Evolutionary conservation across 176 grass and related monocot species (phyloP).

Genomic region (Poa pratensis): DNA sequence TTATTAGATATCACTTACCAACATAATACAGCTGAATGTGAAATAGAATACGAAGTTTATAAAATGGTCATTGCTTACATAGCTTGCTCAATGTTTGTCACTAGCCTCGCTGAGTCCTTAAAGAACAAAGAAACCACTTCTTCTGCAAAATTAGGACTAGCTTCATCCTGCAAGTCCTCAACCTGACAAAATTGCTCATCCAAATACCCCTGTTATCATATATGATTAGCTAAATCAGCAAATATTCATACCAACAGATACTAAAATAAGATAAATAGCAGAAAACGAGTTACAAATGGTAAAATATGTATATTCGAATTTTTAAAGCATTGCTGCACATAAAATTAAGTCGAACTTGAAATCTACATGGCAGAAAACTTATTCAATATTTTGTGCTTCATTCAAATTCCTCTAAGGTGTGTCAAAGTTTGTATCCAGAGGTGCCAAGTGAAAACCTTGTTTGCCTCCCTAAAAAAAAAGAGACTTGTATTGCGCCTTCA

Average conservation of each 20-base stretch:
- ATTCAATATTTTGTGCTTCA: conserved; percentile 30
- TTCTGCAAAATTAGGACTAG: conserved; percentile 86
- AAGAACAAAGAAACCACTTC: conserved; percentile 92
- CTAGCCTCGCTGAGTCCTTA: conserved; percentile 73
- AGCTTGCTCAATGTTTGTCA: conserved; percentile 83
- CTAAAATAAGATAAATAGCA: neutral
- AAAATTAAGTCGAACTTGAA: conserved; percentile 3
- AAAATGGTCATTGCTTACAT: conserved; percentile 57
- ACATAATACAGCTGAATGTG: neutral
- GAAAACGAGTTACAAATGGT: neutral
- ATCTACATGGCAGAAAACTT: conserved; percentile 4
- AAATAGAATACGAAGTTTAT: conserved; percentile 7
- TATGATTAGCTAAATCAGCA: conserved; percentile 25
- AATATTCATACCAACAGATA: neutral
- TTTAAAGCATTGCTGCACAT: conserved; percentile 8
- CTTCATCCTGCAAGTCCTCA: conserved; percentile 89
- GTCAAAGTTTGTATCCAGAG: neutral
- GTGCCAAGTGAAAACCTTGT: neutral
- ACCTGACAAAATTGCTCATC: conserved; percentile 94
- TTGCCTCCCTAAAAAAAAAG: neutral
- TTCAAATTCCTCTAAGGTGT: conserved; percentile 31
- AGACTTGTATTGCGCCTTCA: conserved; percentile 9
- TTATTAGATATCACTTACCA: conserved; percentile 21
- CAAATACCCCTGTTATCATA: conserved; percentile 70
- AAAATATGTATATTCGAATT: neutral